Conservation (phyloP, 768 basidiomycete genomes). For the Psilocybe azurescens region DNA sequence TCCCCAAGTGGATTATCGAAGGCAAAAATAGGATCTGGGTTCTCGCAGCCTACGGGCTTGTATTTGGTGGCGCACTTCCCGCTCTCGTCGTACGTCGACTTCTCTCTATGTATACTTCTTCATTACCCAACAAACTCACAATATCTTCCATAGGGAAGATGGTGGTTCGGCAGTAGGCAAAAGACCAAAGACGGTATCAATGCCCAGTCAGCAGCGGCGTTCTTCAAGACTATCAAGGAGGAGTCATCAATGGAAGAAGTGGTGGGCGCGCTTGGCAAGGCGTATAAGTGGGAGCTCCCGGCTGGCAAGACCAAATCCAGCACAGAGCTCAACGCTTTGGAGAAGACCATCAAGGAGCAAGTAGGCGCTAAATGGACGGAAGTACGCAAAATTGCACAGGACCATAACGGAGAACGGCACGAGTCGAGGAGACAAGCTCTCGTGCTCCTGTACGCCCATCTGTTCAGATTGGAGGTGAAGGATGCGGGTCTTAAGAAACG, state of each 20-base stretch:
- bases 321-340: slow-evolving; percentile 53
- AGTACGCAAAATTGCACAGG: slow-evolving; percentile 46
- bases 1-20: slow-evolving; percentile 94
- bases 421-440: slow-evolving; percentile 59
- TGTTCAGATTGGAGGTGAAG: slow-evolving; percentile 69
- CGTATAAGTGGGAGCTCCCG: slow-evolving; percentile 56
- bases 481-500: slow-evolving; percentile 64
- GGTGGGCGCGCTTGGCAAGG: no score
- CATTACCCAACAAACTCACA: no score
- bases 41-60: slow-evolving; percentile 81
- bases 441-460: slow-evolving; percentile 82
- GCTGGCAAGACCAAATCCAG: slow-evolving; percentile 31
- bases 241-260: no score
- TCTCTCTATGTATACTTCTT: slow-evolving; percentile 21
- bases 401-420: slow-evolving; percentile 40
- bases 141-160: slow-evolving; percentile 59
- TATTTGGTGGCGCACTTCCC: slow-evolving; percentile 90
- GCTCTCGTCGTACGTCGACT: slow-evolving; percentile 62
- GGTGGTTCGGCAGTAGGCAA: slow-evolving; percentile 70
- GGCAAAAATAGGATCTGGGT: slow-evolving; percentile 92
- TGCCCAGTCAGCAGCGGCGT: no score
- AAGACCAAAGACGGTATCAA: slow-evolving; percentile 36
- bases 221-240: no score
- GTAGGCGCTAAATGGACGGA: slow-evolving; percentile 61
- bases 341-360: slow-evolving; percentile 52